These are phyloP conservation scores for Kokia cookei DNA, from an alignment of 441 rosid species.

Conservation along the genomic window DNA sequence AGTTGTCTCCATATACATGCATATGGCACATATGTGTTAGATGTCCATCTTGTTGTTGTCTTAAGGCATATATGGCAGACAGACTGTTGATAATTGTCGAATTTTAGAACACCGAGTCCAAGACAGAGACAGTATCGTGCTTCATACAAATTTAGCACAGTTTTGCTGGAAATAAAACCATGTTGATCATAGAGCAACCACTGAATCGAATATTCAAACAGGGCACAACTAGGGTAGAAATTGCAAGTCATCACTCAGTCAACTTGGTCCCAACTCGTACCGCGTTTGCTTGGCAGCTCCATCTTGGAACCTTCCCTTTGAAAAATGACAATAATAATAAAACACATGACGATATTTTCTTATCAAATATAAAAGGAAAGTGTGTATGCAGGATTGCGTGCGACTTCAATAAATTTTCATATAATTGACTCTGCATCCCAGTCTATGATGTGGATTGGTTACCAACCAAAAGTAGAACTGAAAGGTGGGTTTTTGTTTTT, in stretches of 20 bases:
- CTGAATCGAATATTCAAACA: neutral
- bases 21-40: neutral
- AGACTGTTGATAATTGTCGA: neutral
- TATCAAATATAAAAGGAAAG: neutral
- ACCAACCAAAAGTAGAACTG: neutral
- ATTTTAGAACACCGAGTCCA: neutral
- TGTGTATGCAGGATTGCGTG: neutral
- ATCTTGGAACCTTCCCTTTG: neutral
- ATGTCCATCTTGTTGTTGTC: neutral
- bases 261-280: neutral
- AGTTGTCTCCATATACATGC: constrained; percentile 16
- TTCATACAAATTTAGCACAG: neutral
- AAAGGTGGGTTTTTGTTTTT: too few species aligned
- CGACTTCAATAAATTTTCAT: neutral
- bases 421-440: neutral
- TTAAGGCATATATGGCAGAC: too few species aligned
- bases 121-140: neutral
- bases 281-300: neutral
- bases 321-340: neutral
- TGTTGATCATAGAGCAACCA: neutral
- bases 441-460: neutral
- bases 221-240: neutral
- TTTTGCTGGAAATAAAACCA: neutral
- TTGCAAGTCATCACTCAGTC: neutral
- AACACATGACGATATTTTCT: too few species aligned